Base-by-base conservation (phyloP, 2,329 filamentous ascomycete genomes). In the Neonectria neomacrospora region DNA sequence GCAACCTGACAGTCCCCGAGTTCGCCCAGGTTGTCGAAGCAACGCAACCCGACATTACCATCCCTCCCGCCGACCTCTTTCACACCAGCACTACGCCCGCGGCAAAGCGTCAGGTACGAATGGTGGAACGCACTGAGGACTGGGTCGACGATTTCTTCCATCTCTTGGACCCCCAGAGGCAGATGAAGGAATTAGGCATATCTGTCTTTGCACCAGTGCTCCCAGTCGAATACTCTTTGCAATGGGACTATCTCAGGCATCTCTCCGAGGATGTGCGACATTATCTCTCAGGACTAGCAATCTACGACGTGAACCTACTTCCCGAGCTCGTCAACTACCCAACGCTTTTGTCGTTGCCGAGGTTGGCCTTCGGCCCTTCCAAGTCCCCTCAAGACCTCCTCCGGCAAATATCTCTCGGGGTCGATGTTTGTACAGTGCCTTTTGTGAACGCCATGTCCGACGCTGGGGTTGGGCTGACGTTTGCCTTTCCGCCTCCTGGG, bases 101-200 rank as follows among this genome's bases (percentile, higher is more conserved):
- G 3, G 80, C 85, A 10, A 97, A 96, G 79, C 86, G 94, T 48
- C 87, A 91, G 50, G 83, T 88, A 37, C 94, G 92, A 73, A 97
- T 97, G 89, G 90, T 89, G 23, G 93, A 96, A 73, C 86, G 95
- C 60, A 97, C 93, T 1, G 91, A 96, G 75, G 85, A 87, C 39
- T 98, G 94, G 93, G 82, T 95, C 18, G 86, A 88, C 23, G 86
- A 91, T 66, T 88, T 93, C 54, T 82, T 94, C 37, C 74, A 76
- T 20, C 67, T 73, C n/a, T 67, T 73, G 11, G 68, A 71, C 50
- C 68, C 66, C 26, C 71, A 73, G 18, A 71, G 74, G 20, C 73
- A 63, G 12, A 62, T 71, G 14, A 71, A 73, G 7, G 73, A 71
- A 14, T 51, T 71, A 5, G 75, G 67, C 1, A 77, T 81, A 26